These are phyloP conservation scores for Stereum hirsutum DNA, from an alignment of 1,284 basidiomycete species.

Conservation along the genomic window DNA sequence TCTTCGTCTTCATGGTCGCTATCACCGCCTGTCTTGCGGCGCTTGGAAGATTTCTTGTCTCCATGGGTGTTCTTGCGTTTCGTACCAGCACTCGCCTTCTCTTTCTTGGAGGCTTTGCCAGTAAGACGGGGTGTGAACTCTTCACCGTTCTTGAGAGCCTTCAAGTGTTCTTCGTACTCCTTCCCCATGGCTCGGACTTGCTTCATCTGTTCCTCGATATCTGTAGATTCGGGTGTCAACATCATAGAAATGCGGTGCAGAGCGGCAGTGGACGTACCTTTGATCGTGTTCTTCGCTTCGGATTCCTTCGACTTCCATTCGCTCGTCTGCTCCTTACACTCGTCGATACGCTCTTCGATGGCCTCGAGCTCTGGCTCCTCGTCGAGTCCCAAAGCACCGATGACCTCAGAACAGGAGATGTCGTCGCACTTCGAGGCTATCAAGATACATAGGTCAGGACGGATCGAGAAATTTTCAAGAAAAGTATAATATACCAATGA, in stretches of 20 bases:
- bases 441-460: constrained; percentile 3
- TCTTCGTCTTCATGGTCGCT: constrained; percentile 10
- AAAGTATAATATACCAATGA: constrained; percentile 33
- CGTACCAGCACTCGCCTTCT: constrained; percentile 13
- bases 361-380: constrained; percentile 41
- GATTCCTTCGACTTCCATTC: constrained; percentile 34
- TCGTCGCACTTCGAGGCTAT: constrained; percentile 56
- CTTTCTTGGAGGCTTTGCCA: constrained; percentile 17
- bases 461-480: constrained; percentile 5
- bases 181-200: constrained; percentile 24
- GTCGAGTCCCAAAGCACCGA: constrained; percentile 36
- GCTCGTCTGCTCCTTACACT: constrained; percentile 25
- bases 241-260: not conserved
- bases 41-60: constrained; percentile 40
- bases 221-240: constrained; percentile 15
- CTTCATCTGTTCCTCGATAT: constrained; percentile 31
- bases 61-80: no score
- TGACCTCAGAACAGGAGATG: constrained; percentile 51
- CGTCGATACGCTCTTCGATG: constrained; percentile 36
- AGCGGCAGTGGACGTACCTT: constrained; percentile 29
- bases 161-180: constrained; percentile 38
- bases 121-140: constrained; percentile 33
- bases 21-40: constrained; percentile 20
- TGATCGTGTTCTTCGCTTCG: constrained; percentile 27
- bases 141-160: constrained; percentile 36